Percentiles rank a stretch among this genome's conserved stretches.
phyloP scores from a whole-genome alignment of 2,329 filamentous ascomycete genomes.

The Ustulina deusta region DNA sequence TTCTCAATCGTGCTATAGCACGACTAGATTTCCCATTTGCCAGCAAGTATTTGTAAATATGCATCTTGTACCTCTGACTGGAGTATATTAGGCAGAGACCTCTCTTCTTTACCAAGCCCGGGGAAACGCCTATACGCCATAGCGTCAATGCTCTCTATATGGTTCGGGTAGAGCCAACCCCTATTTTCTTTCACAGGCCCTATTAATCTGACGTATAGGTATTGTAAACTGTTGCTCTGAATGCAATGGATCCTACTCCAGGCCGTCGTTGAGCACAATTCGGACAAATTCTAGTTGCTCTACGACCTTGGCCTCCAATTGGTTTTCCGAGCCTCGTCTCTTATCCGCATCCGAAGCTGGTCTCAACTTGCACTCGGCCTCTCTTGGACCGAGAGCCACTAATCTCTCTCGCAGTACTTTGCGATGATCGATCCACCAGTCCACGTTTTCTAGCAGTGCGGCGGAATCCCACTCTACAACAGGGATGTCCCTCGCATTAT shows the following conservation, averaged over 20 bases:
- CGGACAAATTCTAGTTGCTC: constrained; percentile 72
- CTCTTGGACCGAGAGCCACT: constrained; percentile 77
- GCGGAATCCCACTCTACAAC: constrained; percentile 80
- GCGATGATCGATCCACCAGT: constrained; percentile 80
- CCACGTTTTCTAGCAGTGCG: constrained; percentile 81
- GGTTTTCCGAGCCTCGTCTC: constrained; percentile 66
- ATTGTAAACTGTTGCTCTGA: not conserved
- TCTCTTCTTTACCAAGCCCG: constrained; percentile 9
- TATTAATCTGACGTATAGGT: not conserved
- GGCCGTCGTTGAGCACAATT: constrained; percentile 65
- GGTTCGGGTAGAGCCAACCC: not conserved
- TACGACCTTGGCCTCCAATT: constrained; percentile 81
- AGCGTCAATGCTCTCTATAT: constrained; percentile 30
- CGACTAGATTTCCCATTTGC: constrained; percentile 1
- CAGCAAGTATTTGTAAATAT: not conserved
- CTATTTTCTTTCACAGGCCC: not conserved
- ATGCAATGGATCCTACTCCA: constrained; percentile 52
- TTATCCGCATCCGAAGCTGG: constrained; percentile 50
- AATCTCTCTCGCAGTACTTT: constrained; percentile 78
- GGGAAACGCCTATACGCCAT: constrained; percentile 36
- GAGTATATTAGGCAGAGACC: constrained; percentile 16
- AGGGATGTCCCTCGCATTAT: constrained; percentile 78
- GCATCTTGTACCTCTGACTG: constrained; percentile 4
- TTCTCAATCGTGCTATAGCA: not conserved
- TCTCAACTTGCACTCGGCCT: constrained; percentile 70